Base-by-base conservation (phyloP, 345 rosid species). In the Ricinus communis region DNA sequence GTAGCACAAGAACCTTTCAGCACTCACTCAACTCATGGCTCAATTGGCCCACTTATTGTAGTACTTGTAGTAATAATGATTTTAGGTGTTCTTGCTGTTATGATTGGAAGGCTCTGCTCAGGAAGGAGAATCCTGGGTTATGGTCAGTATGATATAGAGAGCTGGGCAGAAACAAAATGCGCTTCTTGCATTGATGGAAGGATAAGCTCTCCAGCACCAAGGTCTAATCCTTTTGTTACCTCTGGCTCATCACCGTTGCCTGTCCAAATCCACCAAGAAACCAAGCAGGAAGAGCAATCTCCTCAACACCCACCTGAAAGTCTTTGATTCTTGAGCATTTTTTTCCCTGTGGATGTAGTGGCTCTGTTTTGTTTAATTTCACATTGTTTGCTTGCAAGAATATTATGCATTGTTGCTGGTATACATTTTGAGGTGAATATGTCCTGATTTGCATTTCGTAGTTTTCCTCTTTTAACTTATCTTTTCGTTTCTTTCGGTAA, bases 141-240 rank as follows among this genome's bases (percentile, higher is more conserved):
- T 12, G 90, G 88, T n/a, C 82, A 82, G 49, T 85, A 81, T 54
- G 88, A 91, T 66, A 58, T 91, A 24, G 97, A 89, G 79, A 83
- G 87, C 59, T 89, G 97, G 93, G 85, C 85, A 4, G 93, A 91
- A 81, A 56, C 71, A 5, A 83, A 84, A 76, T 91, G 85, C 50
- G 72, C 87, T 36, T 79, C 97, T 71, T 89, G 97, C 79, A 89
- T 91, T 59, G 93, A 89, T 61, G 95, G 95, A n/a, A 77, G 81
- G 30, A 77, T 91, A 49, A 75, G 63, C 67, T 74, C 80, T 18
- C 77, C 85, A 0, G 80, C 79, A 8, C 76, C 75, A 9, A 25
- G 72, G 66, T 27, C 52, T 10, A 41, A 60, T 49, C 65, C 8
- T 7, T 56, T 74, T n/a, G 74, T 62, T 55, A 24, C 41, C 40